A percentile compares a stretch with the other conserved stretches of the same genome.
These are phyloP conservation scores for Verticillium alfalfae DNA, from an alignment of 2,329 filamentous ascomycete genomes.

Conservation along the genomic window DNA sequence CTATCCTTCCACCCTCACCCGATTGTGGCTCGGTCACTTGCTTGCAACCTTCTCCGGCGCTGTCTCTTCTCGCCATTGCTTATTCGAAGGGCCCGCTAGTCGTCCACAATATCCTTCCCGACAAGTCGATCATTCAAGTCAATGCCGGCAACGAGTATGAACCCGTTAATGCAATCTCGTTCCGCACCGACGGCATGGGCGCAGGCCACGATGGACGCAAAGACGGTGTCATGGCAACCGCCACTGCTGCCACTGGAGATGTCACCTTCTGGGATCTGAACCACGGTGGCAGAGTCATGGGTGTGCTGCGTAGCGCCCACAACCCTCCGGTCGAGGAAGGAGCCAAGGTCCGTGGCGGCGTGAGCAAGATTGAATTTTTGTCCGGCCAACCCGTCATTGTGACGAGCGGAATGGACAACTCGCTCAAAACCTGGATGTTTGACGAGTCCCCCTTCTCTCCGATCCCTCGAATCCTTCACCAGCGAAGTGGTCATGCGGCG, in stretches of 20 bases:
- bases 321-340: constrained; percentile 60
- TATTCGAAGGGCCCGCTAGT: constrained; percentile 74
- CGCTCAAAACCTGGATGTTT: constrained; percentile 93
- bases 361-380: constrained; percentile 86
- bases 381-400: constrained; percentile 83
- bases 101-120: constrained; percentile 76
- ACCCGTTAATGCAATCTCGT: constrained; percentile 76
- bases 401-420: constrained; percentile 89
- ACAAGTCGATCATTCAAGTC: constrained; percentile 66
- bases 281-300: constrained; percentile 77
- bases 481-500: constrained; percentile 81
- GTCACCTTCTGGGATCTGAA: constrained; percentile 97
- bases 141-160: constrained; percentile 60
- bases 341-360: constrained; percentile 61
- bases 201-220: constrained; percentile 81
- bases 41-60: constrained; percentile 74
- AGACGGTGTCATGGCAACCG: constrained; percentile 90
- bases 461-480: constrained; percentile 78
- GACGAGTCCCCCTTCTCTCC: constrained; percentile 87
- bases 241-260: constrained; percentile 73
- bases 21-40: constrained; percentile 79
- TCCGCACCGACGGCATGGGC: constrained; percentile 82
- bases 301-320: constrained; percentile 82
- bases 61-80: constrained; percentile 83
- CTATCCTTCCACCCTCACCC: constrained; percentile 69